These are phyloP conservation scores for Neurospora cerealis DNA, from an alignment of 495 filamentous ascomycete species.

Conservation along the genomic window DNA sequence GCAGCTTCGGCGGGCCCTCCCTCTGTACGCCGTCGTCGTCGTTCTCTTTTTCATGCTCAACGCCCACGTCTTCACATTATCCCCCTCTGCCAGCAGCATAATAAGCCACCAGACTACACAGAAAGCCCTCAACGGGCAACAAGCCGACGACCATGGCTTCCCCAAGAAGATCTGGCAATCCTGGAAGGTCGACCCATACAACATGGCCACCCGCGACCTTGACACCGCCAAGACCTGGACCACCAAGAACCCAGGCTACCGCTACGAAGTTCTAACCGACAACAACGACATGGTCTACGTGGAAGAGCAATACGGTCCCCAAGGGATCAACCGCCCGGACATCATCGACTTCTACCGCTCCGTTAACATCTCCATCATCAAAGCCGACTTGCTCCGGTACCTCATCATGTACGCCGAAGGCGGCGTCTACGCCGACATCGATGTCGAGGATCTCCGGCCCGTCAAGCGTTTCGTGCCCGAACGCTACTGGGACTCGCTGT, in stretches of 20 bases:
- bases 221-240: constrained; percentile 44
- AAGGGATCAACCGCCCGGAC: constrained; percentile 44
- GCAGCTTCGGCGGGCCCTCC: constrained; percentile 19
- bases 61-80: constrained; percentile 16
- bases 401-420: constrained; percentile 46
- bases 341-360: constrained; percentile 45
- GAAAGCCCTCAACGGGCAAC: background rate
- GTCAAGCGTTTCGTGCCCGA: constrained; percentile 39
- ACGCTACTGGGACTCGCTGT: constrained; percentile 23
- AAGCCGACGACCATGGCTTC: constrained; percentile 1
- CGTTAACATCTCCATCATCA: constrained; percentile 48
- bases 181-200: constrained; percentile 48
- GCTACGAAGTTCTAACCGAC: constrained; percentile 55
- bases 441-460: constrained; percentile 40
- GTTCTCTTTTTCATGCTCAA: constrained; percentile 27
- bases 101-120: background rate
- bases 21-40: constrained; percentile 16
- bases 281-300: constrained; percentile 46
- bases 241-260: constrained; percentile 42
- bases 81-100: background rate
- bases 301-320: constrained; percentile 42
- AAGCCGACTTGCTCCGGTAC: constrained; percentile 47
- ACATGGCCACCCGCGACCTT: constrained; percentile 44
- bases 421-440: constrained; percentile 46
- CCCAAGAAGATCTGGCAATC: constrained; percentile 49